Evolutionary conservation across 1,284 basidiomycete genomes (phyloP).

Genomic region (Moesziomyces globuligerus): DNA sequence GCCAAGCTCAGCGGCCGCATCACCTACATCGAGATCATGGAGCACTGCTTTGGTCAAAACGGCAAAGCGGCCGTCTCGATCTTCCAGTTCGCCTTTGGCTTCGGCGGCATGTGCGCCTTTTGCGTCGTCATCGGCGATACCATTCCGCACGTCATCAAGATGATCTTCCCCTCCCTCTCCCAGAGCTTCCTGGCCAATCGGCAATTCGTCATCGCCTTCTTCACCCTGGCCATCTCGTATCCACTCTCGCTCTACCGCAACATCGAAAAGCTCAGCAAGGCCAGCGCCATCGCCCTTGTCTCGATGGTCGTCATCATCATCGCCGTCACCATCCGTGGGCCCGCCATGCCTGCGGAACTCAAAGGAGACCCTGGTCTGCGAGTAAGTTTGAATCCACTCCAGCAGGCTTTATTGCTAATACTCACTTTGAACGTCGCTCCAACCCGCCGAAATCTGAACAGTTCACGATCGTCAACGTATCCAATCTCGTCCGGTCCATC

Average conservation of each 20-base stretch:
- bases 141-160: constrained; percentile 88
- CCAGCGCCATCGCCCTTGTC: constrained; percentile 78
- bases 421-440: too few species aligned
- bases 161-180: constrained; percentile 83
- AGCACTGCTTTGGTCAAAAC: constrained; percentile 85
- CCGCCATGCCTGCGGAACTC: constrained; percentile 79
- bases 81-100: constrained; percentile 97
- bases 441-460: too few species aligned
- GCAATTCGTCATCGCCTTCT: constrained; percentile 79
- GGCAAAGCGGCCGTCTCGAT: constrained; percentile 84
- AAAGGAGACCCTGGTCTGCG: constrained; percentile 73
- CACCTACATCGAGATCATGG: constrained; percentile 96
- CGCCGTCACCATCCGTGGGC: constrained; percentile 86
- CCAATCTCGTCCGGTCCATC: constrained; percentile 61
- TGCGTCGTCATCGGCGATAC: constrained; percentile 79
- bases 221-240: constrained; percentile 74
- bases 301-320: constrained; percentile 94
- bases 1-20: constrained; percentile 92
- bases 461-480: constrained; percentile 91
- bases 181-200: constrained; percentile 83
- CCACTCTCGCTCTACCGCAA: constrained; percentile 95
- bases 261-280: constrained; percentile 94
- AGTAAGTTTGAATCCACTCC: constrained; percentile 4
- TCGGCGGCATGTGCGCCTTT: constrained; percentile 77
- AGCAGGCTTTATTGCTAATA: not conserved